A percentile compares a stretch with the other conserved stretches of the same genome.
phyloP scores from a whole-genome alignment of 2,329 filamentous ascomycete genomes.

The Aplosporella prunicola region DNA sequence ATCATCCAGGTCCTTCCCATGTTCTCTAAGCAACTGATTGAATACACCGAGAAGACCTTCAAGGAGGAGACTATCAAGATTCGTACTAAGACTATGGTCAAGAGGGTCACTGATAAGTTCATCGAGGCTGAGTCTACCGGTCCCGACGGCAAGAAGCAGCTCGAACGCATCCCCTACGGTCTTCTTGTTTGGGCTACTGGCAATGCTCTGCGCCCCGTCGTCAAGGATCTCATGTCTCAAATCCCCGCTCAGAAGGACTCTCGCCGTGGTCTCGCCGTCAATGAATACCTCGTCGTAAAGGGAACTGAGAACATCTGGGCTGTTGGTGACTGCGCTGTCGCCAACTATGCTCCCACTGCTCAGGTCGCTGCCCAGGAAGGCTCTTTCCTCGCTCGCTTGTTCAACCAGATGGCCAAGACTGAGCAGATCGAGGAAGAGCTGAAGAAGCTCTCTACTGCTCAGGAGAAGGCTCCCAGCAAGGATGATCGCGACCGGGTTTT shows the following conservation, averaged over 20 bases:
- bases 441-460: conserved; percentile 51
- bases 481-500: conserved; percentile 50
- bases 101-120: conserved; percentile 85
- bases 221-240: conserved; percentile 83
- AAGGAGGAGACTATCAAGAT: conserved; percentile 98
- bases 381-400: conserved; percentile 84
- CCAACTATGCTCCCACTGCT: conserved; percentile 93
- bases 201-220: conserved; percentile 80
- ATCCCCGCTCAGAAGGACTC: conserved; percentile 94
- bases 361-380: conserved; percentile 96
- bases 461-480: conserved; percentile 58
- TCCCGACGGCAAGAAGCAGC: conserved; percentile 74
- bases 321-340: conserved; percentile 91
- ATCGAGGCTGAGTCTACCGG: conserved; percentile 81
- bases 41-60: conserved; percentile 98
- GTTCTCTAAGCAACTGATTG: conserved; percentile 98
- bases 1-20: conserved; percentile 62
- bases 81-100: conserved; percentile 98
- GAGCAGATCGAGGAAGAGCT: conserved; percentile 72
- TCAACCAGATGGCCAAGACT: conserved; percentile 98
- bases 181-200: conserved; percentile 97
- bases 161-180: conserved; percentile 80
- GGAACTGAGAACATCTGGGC: conserved; percentile 97
- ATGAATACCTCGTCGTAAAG: conserved; percentile 98
- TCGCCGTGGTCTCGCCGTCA: conserved; percentile 86